Evolutionary conservation across 371 early-diverging fungal genomes (phyloP), one percentile per base, ranked within the genome.

Genomic region (Rhizomucor pusillus): DNA sequence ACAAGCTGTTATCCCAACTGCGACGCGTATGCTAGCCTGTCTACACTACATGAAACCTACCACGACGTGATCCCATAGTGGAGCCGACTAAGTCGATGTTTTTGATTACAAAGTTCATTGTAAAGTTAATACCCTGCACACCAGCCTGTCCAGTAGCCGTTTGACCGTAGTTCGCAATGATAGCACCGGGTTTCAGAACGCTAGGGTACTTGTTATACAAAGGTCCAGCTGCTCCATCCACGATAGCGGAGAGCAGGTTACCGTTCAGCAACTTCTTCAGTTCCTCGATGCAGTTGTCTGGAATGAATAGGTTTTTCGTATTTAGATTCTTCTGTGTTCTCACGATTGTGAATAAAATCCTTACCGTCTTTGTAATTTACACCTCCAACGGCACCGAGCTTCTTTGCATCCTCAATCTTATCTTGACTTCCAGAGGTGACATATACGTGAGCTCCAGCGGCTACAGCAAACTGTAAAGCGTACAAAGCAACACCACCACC

Each of bases 401-500:
- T 56, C 12, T 82, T 62, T 5, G 88, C 90, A 33, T 69, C 66
- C 25, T 70, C 45, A 37, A 89, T 82, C 70, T 89, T 89, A 22
- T 68, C 71, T 2, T 70, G 67, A 23, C 73, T 77, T n/a, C 82
- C 80, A 10, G 85, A 85, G 3, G 88, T 87, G 46, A 89, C 90
- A 62, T 73, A 87, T 3, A 84, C 87, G 49, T 84, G 72, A 23
- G 87, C 87, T 9, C 88, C 88, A 3, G 65, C 72, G 19, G 86
- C 83, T 13, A 86, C 75, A 29, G 82, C 79, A 60, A 89, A 84
- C 47, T 82, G 80, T 25, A 89, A 60, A 6, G 85, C 86, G 57
- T 76, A 71, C 22, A 87, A 57, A 0, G 89, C 89, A 33, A 89
- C 89, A 51, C 89, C 89, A 40, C 89, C 89, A 23, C 82, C 86